phyloP scores from a whole-genome alignment of 2,329 filamentous ascomycete genomes.

The Colletotrichum salicis region DNA sequence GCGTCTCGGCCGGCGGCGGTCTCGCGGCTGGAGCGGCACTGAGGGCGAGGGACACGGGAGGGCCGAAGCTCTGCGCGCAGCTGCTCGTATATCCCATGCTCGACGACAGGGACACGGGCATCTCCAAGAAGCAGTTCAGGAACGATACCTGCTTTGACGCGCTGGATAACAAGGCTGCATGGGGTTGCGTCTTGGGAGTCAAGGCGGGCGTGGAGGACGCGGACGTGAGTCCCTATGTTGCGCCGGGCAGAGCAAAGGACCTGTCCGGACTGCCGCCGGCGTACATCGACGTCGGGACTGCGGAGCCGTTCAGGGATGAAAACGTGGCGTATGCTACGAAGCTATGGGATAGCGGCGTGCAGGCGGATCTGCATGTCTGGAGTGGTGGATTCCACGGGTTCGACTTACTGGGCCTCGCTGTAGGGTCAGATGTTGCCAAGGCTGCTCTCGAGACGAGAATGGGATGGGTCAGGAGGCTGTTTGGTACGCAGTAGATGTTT shows the following conservation, averaged over 20 bases:
- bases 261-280: conserved; percentile 52
- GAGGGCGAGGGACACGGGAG: conserved; percentile 47
- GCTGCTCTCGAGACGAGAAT: conserved; percentile 29
- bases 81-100: conserved; percentile 60
- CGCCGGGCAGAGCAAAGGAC: conserved; percentile 48
- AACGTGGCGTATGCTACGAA: conserved; percentile 43
- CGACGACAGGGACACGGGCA: conserved; percentile 51
- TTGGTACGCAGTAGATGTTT: neutral
- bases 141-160: conserved; percentile 39
- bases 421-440: conserved; percentile 16
- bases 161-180: conserved; percentile 52
- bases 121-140: conserved; percentile 44
- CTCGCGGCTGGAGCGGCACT: conserved; percentile 52
- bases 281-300: conserved; percentile 55
- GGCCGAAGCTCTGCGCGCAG: conserved; percentile 49
- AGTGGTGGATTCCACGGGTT: conserved; percentile 54
- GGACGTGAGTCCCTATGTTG: conserved; percentile 47
- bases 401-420: conserved; percentile 40
- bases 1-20: conserved; percentile 55
- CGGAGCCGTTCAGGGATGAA: conserved; percentile 51
- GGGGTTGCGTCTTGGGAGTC: conserved; percentile 52
- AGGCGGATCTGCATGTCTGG: conserved; percentile 55
- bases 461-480: conserved; percentile 23
- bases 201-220: conserved; percentile 41
- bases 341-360: conserved; percentile 53